Conservation (phyloP, 331 rosid genomes). For the Cucumis variabilis region DNA sequence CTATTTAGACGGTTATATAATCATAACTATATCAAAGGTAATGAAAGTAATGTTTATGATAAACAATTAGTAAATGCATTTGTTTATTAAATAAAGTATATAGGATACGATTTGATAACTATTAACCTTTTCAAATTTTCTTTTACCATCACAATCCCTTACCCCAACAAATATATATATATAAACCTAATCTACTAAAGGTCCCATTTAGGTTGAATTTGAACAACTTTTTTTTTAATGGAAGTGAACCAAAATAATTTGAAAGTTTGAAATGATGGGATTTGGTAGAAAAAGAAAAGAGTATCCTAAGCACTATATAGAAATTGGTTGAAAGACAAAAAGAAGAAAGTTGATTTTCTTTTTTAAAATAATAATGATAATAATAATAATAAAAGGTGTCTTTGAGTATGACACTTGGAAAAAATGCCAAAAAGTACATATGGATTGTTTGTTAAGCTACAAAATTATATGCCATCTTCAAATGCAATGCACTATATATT, state of each 20-base stretch:
- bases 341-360: not conserved
- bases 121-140: not conserved
- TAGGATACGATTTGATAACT: not conserved
- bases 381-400: too few relatives aligned
- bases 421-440: not conserved
- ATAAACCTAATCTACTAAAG: not conserved
- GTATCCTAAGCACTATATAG: constrained; percentile 12
- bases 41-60: not conserved
- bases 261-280: not conserved
- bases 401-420: not conserved
- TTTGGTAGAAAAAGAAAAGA: constrained; percentile 1
- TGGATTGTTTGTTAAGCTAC: constrained; percentile 24
- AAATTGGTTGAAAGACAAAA: not conserved
- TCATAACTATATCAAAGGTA: not conserved
- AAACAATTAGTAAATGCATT: not conserved
- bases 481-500: too few relatives aligned
- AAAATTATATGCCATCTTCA: not conserved
- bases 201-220: constrained; percentile 25
- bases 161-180: not conserved
- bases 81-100: not conserved
- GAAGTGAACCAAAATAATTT: constrained; percentile 18
- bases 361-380: not conserved
- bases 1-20: not conserved
- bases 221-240: not conserved
- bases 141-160: not conserved